A percentile compares a stretch with the other conserved stretches of the same genome.
Conservation (phyloP, 768 basidiomycete genomes). For the Suillus alpinus region DNA sequence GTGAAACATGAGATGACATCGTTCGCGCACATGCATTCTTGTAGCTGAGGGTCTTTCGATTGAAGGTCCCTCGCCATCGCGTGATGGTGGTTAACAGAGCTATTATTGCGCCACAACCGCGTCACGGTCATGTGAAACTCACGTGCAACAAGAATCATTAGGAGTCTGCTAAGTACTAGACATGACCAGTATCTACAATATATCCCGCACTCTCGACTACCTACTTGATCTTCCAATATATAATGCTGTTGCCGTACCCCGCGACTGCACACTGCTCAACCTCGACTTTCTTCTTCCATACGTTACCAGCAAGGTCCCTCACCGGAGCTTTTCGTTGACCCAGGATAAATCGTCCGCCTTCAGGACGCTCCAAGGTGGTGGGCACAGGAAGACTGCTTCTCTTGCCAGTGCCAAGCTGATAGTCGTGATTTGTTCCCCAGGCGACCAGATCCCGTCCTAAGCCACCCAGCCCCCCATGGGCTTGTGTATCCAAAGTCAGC, state of each 20-base stretch:
- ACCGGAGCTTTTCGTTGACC: constrained; percentile 49
- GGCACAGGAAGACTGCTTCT: constrained; percentile 58
- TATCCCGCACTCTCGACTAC: background rate
- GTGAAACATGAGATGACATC: background rate
- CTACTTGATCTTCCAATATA: constrained; percentile 64
- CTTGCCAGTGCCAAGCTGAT: constrained; percentile 75
- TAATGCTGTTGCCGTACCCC: constrained; percentile 60
- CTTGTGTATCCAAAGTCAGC: constrained; percentile 63
- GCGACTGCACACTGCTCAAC: constrained; percentile 65
- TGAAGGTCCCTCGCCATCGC: constrained; percentile 29
- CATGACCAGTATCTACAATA: background rate
- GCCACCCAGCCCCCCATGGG: constrained; percentile 45
- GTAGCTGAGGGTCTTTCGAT: constrained; percentile 28
- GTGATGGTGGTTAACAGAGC: background rate
- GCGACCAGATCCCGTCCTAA: constrained; percentile 62
- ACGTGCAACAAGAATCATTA: constrained; percentile 1
- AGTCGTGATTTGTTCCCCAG: constrained; percentile 74
- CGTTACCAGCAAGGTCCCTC: constrained; percentile 54
- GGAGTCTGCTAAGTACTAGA: no score
- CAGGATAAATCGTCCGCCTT: constrained; percentile 62
- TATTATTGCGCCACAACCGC: background rate
- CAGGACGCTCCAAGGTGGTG: constrained; percentile 44
- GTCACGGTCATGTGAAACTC: constrained; percentile 1
- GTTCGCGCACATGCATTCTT: constrained; percentile 32
- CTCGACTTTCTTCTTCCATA: constrained; percentile 56